Conservation (phyloP, 73 alveolate genomes). For the Paramecium bursaria region DNA sequence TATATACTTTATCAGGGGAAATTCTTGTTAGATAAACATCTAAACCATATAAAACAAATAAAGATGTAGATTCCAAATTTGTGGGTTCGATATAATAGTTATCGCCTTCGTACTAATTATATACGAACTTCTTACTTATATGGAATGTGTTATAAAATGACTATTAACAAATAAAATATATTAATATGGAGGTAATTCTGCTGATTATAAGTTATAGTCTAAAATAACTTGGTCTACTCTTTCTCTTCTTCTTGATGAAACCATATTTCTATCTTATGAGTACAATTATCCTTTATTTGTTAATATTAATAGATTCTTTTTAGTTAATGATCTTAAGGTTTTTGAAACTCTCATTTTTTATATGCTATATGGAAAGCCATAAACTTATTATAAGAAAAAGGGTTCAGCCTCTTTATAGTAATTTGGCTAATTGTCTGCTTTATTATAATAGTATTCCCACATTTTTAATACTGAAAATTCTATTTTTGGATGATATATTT, state of each 20-base stretch:
- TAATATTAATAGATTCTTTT: conserved; percentile 55
- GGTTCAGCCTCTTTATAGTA: conserved; percentile 62
- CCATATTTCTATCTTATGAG: conserved; percentile 55
- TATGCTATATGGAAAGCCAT: conserved; percentile 64
- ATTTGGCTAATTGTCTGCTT: conserved; percentile 15
- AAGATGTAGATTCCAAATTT: conserved; percentile 62
- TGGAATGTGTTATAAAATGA: conserved; percentile 10
- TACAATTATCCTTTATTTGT: conserved; percentile 59
- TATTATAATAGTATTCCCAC: conserved; percentile 57
- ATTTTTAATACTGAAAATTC: conserved; percentile 45
- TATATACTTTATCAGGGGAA: conserved; percentile 67
- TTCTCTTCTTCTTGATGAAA: conserved; percentile 68
- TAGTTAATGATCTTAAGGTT: conserved; percentile 52
- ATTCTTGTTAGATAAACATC: conserved; percentile 59
- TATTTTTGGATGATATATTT: conserved; percentile 63
- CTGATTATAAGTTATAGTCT: conserved; percentile 62
- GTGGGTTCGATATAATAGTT: conserved; percentile 46
- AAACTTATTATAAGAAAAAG: conserved; percentile 57
- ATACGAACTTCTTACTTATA: conserved; percentile 1
- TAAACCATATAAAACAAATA: conserved; percentile 57
- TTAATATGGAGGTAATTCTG: conserved; percentile 66
- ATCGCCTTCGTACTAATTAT: conserved; percentile 4
- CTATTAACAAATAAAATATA: conserved; percentile 50
- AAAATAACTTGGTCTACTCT: conserved; percentile 32
- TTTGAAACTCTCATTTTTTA: conserved; percentile 39